Base-by-base conservation (phyloP, 345 rosid species). In the Clausena lansium region DNA sequence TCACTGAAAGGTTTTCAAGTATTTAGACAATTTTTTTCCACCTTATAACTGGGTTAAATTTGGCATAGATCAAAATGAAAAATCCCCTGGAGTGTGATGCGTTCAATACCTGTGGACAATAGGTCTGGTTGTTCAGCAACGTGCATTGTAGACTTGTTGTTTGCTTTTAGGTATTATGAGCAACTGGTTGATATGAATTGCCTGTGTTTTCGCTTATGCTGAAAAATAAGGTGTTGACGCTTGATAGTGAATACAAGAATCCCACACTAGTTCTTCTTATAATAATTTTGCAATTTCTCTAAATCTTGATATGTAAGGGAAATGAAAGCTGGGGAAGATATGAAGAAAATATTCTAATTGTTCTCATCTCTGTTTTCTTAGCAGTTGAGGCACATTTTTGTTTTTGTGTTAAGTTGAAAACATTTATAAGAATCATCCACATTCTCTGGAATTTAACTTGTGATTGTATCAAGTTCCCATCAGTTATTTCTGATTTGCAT, bases 381-480 rank as follows among this genome's bases (percentile, higher is more conserved):
- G 77, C 47, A 28, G 6, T 52, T 76, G 38, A 67, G 32, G 73
- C 27, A 15, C 22, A 7, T 2, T 35, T 36, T 6, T 24, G 33
- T 17, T 67, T 76, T 4, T 57, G 4, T 50, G 6, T 55, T 74
- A 62, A 27, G 54, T 47, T 14, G 4, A 41, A 30, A 61, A 11
- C 10, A 45, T 22, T 61, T 2, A 27, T 28, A 50, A 47, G 47
- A 68, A 20, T 47, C 47, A 30, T 50, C 17, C 2, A 13, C 10
- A 75, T 75, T 45, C 22, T 50, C 47, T 45, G 4, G 70, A 27
- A 64, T 39, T n/a, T 35, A 74, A 75, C n/a, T 62, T 50, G 19
- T 19, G 20, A 20, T 74, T 61, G 15, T 62, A 32, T 32, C 9
- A 50, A 71, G n/a, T 71, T 52, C 1, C 39, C 36, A 1, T 28